Conservation (phyloP, 805 yeast genomes). For the Lipomyces starkeyi region DNA sequence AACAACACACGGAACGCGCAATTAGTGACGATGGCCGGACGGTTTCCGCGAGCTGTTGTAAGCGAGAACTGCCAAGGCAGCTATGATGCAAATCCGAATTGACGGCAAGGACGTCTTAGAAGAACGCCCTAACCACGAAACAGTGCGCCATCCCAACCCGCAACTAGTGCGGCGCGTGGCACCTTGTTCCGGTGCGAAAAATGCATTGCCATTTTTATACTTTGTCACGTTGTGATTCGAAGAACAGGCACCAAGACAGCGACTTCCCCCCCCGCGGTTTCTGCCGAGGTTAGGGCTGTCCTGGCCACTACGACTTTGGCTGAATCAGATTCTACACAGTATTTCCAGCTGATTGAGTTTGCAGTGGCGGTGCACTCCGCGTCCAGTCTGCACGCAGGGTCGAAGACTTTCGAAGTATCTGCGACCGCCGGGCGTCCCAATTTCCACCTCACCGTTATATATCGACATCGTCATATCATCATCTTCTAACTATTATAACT, state of each 20-base stretch:
- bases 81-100: no score
- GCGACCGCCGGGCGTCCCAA: neutral
- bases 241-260: neutral
- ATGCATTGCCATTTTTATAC: neutral
- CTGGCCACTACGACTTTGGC: neutral
- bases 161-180: neutral
- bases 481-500: neutral
- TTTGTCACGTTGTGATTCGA: neutral
- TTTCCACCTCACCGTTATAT: neutral
- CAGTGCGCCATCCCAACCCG: no score
- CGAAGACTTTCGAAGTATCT: neutral
- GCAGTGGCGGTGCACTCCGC: neutral
- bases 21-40: no score
- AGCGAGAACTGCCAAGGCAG: no score
- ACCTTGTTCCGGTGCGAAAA: neutral
- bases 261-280: neutral
- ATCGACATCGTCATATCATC: neutral
- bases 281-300: neutral
- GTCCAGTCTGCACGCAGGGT: neutral
- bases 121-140: no score
- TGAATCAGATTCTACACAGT: neutral
- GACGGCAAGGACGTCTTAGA: no score
- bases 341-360: neutral
- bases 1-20: no score
- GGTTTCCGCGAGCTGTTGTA: no score